Evolutionary conservation across 441 rosid genomes (phyloP).

Genomic region (Flueggea neowawraea): DNA sequence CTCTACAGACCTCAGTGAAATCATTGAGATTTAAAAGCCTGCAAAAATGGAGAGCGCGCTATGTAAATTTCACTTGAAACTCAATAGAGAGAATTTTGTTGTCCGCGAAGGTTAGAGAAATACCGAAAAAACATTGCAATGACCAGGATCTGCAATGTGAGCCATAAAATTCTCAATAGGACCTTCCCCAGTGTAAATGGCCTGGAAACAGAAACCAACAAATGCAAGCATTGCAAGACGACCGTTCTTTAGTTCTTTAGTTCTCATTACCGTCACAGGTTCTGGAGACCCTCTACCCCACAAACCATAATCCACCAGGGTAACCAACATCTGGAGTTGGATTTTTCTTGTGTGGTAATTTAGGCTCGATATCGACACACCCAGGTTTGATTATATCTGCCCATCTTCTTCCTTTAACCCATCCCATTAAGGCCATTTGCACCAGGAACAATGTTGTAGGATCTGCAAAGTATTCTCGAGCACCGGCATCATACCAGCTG

Average conservation of each 20-base stretch:
- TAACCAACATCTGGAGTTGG: constrained; percentile 83
- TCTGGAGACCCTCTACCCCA: constrained; percentile 98
- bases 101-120: background rate
- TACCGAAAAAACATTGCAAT: constrained; percentile 84
- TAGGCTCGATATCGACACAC: constrained; percentile 64
- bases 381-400: constrained; percentile 89
- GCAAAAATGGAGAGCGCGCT: constrained; percentile 18
- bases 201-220: constrained; percentile 88
- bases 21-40: constrained; percentile 63
- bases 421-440: constrained; percentile 81
- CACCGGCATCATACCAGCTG: constrained; percentile 89
- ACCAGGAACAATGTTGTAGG: constrained; percentile 61
- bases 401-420: constrained; percentile 96
- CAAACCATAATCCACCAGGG: constrained; percentile 92
- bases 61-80: background rate
- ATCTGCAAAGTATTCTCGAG: constrained; percentile 75
- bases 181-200: constrained; percentile 63
- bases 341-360: constrained; percentile 58
- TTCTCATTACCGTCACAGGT: constrained; percentile 90
- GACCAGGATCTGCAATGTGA: constrained; percentile 95
- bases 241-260: constrained; percentile 90
- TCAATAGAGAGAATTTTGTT: background rate
- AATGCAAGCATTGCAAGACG: constrained; percentile 93
- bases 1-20: background rate
- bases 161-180: constrained; percentile 77